Percentiles rank a stretch among this genome's conserved stretches.
These are phyloP conservation scores for Aspergillus olivimuriae DNA, from an alignment of 495 filamentous ascomycete species.

Conservation along the genomic window DNA sequence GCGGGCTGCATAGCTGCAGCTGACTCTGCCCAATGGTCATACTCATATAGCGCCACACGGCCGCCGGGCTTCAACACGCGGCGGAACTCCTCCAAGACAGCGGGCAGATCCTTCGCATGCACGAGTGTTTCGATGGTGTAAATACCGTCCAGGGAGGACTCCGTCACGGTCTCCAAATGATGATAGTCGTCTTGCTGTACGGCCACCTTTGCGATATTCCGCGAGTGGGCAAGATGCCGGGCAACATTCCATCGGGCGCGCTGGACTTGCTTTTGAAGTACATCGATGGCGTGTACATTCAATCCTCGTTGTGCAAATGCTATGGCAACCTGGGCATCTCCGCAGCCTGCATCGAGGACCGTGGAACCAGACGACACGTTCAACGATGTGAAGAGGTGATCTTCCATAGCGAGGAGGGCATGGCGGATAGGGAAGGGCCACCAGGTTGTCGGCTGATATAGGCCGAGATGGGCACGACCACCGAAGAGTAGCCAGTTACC, in stretches of 20 bases:
- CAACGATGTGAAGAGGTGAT: slow-evolving; percentile 34
- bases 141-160: slow-evolving; percentile 42
- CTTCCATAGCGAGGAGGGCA: slow-evolving; percentile 43
- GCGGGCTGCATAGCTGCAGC: no score
- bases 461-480: slow-evolving; percentile 44
- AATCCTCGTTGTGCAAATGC: slow-evolving; percentile 33
- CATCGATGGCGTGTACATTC: slow-evolving; percentile 43
- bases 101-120: slow-evolving; percentile 44
- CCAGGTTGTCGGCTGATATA: slow-evolving; percentile 31
- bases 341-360: slow-evolving; percentile 50
- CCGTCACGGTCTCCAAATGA: slow-evolving; percentile 33
- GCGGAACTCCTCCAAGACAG: slow-evolving; percentile 40
- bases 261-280: slow-evolving; percentile 42
- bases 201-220: slow-evolving; percentile 17
- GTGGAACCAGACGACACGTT: slow-evolving; percentile 26
- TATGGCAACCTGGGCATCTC: slow-evolving; percentile 43
- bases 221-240: no score
- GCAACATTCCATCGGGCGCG: slow-evolving; percentile 37
- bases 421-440: slow-evolving; percentile 41
- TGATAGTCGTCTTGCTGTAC: slow-evolving; percentile 48
- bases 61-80: slow-evolving; percentile 46
- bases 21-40: slow-evolving; percentile 45
- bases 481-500: slow-evolving; percentile 43
- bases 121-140: slow-evolving; percentile 58
- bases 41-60: slow-evolving; percentile 42